phyloP scores from a whole-genome alignment of 768 basidiomycete genomes.

The Naganishia antarctica region DNA sequence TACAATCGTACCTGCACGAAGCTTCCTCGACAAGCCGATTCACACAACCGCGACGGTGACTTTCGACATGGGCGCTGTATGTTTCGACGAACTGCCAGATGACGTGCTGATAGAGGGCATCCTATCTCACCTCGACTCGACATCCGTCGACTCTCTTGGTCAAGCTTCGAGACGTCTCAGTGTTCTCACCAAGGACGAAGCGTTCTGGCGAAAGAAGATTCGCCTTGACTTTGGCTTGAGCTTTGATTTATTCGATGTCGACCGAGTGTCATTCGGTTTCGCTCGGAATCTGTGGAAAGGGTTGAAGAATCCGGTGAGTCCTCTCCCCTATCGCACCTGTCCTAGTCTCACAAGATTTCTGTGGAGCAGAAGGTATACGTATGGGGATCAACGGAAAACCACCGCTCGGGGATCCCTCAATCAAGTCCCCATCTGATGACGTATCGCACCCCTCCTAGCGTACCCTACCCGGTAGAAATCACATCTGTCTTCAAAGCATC shows the following conservation, averaged over 20 bases:
- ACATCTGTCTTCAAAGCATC: constrained; percentile 16
- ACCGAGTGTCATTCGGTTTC: background rate
- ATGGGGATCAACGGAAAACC: constrained; percentile 40
- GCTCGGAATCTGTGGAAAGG: constrained; percentile 14
- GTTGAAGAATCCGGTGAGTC: constrained; percentile 29
- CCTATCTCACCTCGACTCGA: constrained; percentile 1
- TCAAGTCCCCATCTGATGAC: background rate
- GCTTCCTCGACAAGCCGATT: too few species aligned
- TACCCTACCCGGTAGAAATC: constrained; percentile 35
- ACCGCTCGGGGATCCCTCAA: constrained; percentile 29
- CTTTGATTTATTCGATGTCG: constrained; percentile 24
- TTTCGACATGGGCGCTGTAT: background rate
- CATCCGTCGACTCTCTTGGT: constrained; percentile 1
- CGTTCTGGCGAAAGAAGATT: constrained; percentile 39
- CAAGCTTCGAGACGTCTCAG: background rate
- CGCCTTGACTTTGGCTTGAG: constrained; percentile 31
- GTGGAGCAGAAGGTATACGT: constrained; percentile 37
- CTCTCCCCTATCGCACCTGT: constrained; percentile 7
- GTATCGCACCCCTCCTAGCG: constrained; percentile 11
- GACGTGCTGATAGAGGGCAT: constrained; percentile 10
- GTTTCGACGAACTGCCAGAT: constrained; percentile 7
- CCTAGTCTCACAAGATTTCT: constrained; percentile 32
- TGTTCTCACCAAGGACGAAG: constrained; percentile 24
- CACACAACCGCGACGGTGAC: too few species aligned
- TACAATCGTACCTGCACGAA: too few species aligned